These are phyloP conservation scores for Aspergillus egyptiacus DNA, from an alignment of 495 filamentous ascomycete genomes.

Conservation along the genomic window DNA sequence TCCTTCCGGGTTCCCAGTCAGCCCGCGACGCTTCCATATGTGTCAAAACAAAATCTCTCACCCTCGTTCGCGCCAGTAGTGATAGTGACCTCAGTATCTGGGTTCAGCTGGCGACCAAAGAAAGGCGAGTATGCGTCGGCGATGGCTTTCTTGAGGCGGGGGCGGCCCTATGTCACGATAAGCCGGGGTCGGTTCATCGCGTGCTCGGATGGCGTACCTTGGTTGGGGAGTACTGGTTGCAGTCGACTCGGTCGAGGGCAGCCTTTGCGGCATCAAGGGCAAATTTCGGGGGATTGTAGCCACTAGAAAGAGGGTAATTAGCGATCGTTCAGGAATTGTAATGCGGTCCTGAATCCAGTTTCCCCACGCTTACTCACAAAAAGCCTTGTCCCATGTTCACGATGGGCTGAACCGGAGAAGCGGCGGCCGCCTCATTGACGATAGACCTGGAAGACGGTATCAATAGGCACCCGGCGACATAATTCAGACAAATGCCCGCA, in stretches of 20 bases:
- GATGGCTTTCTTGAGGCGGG: constrained; percentile 83
- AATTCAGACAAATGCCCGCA: constrained; percentile 28
- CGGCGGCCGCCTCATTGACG: constrained; percentile 84
- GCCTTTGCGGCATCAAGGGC: constrained; percentile 86
- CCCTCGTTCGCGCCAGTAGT: constrained; percentile 97
- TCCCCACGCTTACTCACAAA: constrained; percentile 55
- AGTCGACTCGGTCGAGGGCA: constrained; percentile 87
- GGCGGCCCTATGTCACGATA: constrained; percentile 55
- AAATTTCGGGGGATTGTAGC: constrained; percentile 92
- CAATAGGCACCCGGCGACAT: constrained; percentile 6
- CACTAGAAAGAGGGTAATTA: constrained; percentile 38
- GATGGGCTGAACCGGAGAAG: constrained; percentile 84
- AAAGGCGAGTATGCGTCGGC: constrained; percentile 82
- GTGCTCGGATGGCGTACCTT: constrained; percentile 43
- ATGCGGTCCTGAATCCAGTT: too few relatives aligned
- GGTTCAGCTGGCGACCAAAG: constrained; percentile 74
- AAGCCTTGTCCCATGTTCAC: constrained; percentile 97
- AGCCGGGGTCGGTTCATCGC: constrained; percentile 1
- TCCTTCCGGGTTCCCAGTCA: constrained; percentile 36
- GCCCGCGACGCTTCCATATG: background rate
- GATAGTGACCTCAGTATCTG: constrained; percentile 86
- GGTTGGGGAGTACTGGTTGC: constrained; percentile 97
- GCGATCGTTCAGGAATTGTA: background rate
- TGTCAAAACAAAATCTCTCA: constrained; percentile 16
- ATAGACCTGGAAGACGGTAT: constrained; percentile 61